phyloP scores from a whole-genome alignment of 805 yeast genomes.

The Torulaspora franciscae region DNA sequence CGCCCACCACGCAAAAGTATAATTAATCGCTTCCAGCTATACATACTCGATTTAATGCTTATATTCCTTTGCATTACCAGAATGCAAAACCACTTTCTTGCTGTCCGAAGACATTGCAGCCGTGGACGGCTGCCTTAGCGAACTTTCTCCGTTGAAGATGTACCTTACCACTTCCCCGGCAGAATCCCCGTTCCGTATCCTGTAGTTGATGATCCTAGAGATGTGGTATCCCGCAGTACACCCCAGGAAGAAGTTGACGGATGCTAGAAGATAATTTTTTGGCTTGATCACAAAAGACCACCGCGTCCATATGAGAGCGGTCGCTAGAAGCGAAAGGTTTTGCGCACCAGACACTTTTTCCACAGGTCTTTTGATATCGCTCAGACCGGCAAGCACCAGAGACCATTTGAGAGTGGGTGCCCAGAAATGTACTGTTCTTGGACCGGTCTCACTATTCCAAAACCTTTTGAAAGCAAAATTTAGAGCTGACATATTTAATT shows the following conservation, averaged over 20 bases:
- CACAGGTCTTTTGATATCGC: slow-evolving; percentile 84
- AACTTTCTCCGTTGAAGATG: slow-evolving; percentile 46
- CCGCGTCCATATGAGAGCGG: slow-evolving; percentile 96
- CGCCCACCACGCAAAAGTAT: slow-evolving; percentile 7
- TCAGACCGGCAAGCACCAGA: slow-evolving; percentile 85
- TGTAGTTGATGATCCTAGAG: slow-evolving; percentile 61
- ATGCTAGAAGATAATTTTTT: slow-evolving; percentile 77
- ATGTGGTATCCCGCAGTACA: slow-evolving; percentile 85
- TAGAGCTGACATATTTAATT: slow-evolving; percentile 19
- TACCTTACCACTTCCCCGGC: slow-evolving; percentile 52
- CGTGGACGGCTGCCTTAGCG: slow-evolving; percentile 1
- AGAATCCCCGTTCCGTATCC: slow-evolving; percentile 60
- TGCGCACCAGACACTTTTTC: slow-evolving; percentile 81
- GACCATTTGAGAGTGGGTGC: slow-evolving; percentile 77
- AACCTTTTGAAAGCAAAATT: slow-evolving; percentile 53
- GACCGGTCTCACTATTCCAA: slow-evolving; percentile 86
- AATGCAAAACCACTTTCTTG: slow-evolving; percentile 9
- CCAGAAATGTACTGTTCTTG: slow-evolving; percentile 97
- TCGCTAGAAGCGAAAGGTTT: slow-evolving; percentile 65
- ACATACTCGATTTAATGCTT: slow-evolving; percentile 3
- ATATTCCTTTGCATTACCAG: slow-evolving; percentile 11
- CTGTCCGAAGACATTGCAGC: slow-evolving; percentile 3
- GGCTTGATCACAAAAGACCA: slow-evolving; percentile 96
- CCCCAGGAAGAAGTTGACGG: slow-evolving; percentile 91
- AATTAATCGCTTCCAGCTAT: neutral